Conservation (phyloP, 805 yeast species). For the Cyberlindnera galapagoensis region DNA sequence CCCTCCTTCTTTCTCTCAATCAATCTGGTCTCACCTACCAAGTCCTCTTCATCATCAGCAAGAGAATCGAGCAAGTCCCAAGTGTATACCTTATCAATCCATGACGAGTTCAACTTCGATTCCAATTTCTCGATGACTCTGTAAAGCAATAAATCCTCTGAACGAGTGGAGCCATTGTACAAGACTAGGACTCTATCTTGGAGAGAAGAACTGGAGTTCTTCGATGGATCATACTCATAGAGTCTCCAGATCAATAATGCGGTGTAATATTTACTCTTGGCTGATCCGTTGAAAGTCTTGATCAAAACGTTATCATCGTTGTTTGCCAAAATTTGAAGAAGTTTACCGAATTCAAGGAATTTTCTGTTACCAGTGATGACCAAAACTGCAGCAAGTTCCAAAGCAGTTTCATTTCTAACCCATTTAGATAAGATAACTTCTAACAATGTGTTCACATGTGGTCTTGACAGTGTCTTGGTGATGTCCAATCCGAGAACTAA, state of each 20-base stretch:
- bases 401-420: slow-evolving; percentile 33
- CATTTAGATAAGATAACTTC: slow-evolving; percentile 54
- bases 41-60: slow-evolving; percentile 35
- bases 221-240: slow-evolving; percentile 38
- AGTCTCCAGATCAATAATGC: slow-evolving; percentile 42
- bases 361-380: slow-evolving; percentile 32
- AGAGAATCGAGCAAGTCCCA: slow-evolving; percentile 56
- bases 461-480: slow-evolving; percentile 36
- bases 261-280: slow-evolving; percentile 33
- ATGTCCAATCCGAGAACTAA: slow-evolving; percentile 27
- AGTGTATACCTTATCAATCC: slow-evolving; percentile 55
- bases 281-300: slow-evolving; percentile 20
- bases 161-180: slow-evolving; percentile 57
- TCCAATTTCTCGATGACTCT: slow-evolving; percentile 54
- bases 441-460: slow-evolving; percentile 53
- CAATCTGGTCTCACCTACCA: slow-evolving; percentile 42
- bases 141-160: slow-evolving; percentile 59
- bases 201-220: slow-evolving; percentile 39
- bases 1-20: slow-evolving; percentile 41
- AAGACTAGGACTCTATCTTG: slow-evolving; percentile 44
- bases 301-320: slow-evolving; percentile 37
- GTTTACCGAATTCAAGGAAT: slow-evolving; percentile 38
- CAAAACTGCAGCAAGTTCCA: slow-evolving; percentile 39
- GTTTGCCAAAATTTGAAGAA: slow-evolving; percentile 58
- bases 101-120: slow-evolving; percentile 41